Evolutionary conservation across 345 rosid species (phyloP), one percentile per base, ranked within the genome.

Genomic region (Gossypium ekmanianum): DNA sequence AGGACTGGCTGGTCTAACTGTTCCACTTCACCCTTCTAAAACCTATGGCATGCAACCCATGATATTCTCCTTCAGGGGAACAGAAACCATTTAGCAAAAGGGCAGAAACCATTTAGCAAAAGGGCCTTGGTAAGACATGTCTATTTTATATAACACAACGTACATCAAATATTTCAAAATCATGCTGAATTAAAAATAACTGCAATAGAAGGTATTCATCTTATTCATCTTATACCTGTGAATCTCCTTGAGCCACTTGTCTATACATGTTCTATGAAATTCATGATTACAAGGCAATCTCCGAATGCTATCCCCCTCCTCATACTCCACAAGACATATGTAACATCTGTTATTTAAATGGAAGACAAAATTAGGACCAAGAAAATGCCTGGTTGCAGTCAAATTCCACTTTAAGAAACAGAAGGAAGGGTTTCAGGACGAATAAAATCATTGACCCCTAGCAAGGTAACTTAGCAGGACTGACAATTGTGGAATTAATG

Each of bases 201-300:
- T 12, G 26, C 20, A 48, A 48, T 7, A 54, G 65, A 7, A 39
- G 22, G 39, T 2, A 51, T 56, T 58, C 55, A 14, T 50, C 52
- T 17, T 2, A 51, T 56, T 58, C 55, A 14, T 50, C 52, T 17
- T 54, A 56, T 89, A 95, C 99, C 99, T 95, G 86, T 95, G 99
- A 76, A 95, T 88, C 90, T 95, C 98, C 79, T 89, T 95, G 52
- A 95, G 94, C 99, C 99, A 95, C 83, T 89, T 95, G 83, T 95
- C 99, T 73, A 95, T 80, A 76, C 98, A 95, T 20, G 88, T 77
- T 75, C 79, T 87, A 61, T 95, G 99, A 74, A 93, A 95, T 58
- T 91, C 97, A 76, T 95, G 97, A 83, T 88, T 85, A 82, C 98
- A 95, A 6, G 99, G 98, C 81, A 95, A 78, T 77, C 91, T 73